Evolutionary conservation across 768 basidiomycete species (phyloP).

Genomic region (Cubamyces lactineus): DNA sequence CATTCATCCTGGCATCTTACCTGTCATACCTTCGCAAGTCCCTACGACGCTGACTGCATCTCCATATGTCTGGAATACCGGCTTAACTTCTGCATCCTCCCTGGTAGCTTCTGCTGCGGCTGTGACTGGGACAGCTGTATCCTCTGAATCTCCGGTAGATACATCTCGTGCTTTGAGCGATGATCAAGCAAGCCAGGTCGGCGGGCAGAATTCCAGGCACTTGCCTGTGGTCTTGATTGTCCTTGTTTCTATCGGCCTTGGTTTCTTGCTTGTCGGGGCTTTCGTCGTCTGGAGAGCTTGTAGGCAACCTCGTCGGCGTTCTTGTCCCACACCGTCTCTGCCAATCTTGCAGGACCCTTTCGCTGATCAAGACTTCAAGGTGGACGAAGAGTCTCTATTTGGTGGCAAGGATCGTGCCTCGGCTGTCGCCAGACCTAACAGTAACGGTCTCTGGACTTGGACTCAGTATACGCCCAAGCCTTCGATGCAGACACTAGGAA

Average conservation of each 20-base stretch:
- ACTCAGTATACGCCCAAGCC: slow-evolving; percentile 38
- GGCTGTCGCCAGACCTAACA: slow-evolving; percentile 35
- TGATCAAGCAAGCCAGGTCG: slow-evolving; percentile 7
- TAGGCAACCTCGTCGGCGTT: slow-evolving; percentile 51
- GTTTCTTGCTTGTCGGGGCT: slow-evolving; percentile 50
- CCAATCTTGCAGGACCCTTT: slow-evolving; percentile 67
- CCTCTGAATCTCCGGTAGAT: background rate
- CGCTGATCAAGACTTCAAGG: slow-evolving; percentile 48
- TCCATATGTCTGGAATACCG: slow-evolving; percentile 13
- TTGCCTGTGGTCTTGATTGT: slow-evolving; percentile 54
- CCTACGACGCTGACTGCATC: slow-evolving; percentile 13
- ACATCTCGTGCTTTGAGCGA: slow-evolving; percentile 22
- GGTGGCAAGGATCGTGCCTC: slow-evolving; percentile 73
- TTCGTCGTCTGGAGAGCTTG: slow-evolving; percentile 53
- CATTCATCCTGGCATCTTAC: slow-evolving; percentile 32
- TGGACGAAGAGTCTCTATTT: slow-evolving; percentile 67
- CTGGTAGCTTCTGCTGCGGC: slow-evolving; percentile 13
- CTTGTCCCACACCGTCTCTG: slow-evolving; percentile 72
- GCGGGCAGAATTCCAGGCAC: slow-evolving; percentile 33
- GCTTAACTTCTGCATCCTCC: slow-evolving; percentile 28
- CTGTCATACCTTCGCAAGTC: slow-evolving; percentile 23
- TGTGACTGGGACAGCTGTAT: background rate
- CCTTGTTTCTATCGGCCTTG: slow-evolving; percentile 55
- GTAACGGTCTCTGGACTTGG: slow-evolving; percentile 53
- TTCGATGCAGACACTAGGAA: slow-evolving; percentile 27